phyloP scores from a whole-genome alignment of 768 basidiomycete genomes.

The Mycena metata region DNA sequence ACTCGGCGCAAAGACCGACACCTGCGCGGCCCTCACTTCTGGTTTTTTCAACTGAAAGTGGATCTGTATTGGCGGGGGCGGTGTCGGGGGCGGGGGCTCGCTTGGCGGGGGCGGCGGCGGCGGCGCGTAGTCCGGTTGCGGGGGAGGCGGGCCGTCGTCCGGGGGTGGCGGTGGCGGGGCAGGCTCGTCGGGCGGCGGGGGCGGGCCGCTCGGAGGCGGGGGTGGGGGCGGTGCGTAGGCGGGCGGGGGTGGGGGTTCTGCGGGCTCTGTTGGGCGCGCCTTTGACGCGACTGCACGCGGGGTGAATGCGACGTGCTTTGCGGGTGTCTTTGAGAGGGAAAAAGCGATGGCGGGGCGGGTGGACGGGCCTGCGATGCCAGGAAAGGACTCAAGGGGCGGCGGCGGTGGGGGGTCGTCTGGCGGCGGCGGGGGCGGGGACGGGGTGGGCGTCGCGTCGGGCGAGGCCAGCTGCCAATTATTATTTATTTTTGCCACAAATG shows the following conservation, averaged over 20 bases:
- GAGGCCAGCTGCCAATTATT: not conserved
- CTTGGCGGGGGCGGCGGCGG: constrained; percentile 54
- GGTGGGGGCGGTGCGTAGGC: constrained; percentile 50
- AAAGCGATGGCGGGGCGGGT: constrained; percentile 48
- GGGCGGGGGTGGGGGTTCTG: constrained; percentile 35
- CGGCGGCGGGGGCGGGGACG: constrained; percentile 44
- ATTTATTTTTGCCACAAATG: not conserved
- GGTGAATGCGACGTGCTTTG: constrained; percentile 39
- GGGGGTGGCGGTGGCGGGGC: constrained; percentile 43
- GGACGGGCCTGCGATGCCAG: constrained; percentile 42
- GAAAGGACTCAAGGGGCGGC: constrained; percentile 45
- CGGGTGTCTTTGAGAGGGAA: constrained; percentile 46
- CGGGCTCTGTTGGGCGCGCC: constrained; percentile 2
- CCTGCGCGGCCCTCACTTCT: constrained; percentile 3
- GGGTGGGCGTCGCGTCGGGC: constrained; percentile 40
- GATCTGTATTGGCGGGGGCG: constrained; percentile 34
- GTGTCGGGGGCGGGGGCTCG: constrained; percentile 50
- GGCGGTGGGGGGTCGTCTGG: constrained; percentile 47
- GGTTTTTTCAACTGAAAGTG: constrained; percentile 34
- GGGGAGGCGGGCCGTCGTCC: constrained; percentile 42
- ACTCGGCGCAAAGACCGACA: constrained; percentile 33
- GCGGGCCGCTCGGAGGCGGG: constrained; percentile 48
- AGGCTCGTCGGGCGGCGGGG: constrained; percentile 43
- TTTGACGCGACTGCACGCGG: constrained; percentile 36
- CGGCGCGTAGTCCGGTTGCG: constrained; percentile 45